A percentile compares a stretch with the other conserved stretches of the same genome.
These are phyloP conservation scores for Funneliformis mosseae DNA, from an alignment of 192 early-diverging fungal genomes.

Conservation along the genomic window DNA sequence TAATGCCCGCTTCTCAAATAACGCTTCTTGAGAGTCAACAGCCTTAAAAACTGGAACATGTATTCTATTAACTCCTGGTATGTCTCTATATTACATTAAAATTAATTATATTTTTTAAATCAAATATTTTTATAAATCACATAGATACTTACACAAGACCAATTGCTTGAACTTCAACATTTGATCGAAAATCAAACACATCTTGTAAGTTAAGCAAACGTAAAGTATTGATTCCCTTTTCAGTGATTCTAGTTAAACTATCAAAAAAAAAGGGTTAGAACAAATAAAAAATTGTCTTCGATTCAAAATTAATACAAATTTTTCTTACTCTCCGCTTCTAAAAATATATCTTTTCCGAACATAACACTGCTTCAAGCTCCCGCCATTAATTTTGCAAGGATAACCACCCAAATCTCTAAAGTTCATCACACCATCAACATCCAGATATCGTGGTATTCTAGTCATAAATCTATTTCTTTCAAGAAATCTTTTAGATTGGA, in stretches of 20 bases:
- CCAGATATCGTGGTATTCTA: conserved; percentile 44
- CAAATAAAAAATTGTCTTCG: background rate
- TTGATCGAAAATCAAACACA: conserved; percentile 59
- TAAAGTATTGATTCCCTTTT: conserved; percentile 47
- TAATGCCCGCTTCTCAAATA: background rate
- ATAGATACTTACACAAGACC: conserved; percentile 41
- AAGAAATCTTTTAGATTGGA: background rate
- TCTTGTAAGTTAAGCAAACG: conserved; percentile 50
- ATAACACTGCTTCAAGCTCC: conserved; percentile 2
- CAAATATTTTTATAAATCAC: background rate
- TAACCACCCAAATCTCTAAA: conserved; percentile 53
- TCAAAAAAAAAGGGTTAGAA: background rate
- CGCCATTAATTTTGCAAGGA: conserved; percentile 30
- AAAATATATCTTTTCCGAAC: conserved; percentile 46
- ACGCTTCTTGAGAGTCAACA: conserved; percentile 54
- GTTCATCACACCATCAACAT: conserved; percentile 48
- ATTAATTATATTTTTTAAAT: background rate
- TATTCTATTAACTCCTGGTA: background rate
- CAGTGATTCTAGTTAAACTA: background rate
- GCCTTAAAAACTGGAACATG: conserved; percentile 55
- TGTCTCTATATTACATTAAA: background rate
- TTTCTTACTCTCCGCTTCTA: conserved; percentile 46
- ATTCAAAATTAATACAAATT: background rate
- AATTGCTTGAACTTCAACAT: conserved; percentile 50
- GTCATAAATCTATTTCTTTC: background rate